A percentile compares a stretch with the other conserved stretches of the same genome.
Evolutionary conservation across 306 rosid species (phyloP).

Genomic region (Calophaca sinica): DNA sequence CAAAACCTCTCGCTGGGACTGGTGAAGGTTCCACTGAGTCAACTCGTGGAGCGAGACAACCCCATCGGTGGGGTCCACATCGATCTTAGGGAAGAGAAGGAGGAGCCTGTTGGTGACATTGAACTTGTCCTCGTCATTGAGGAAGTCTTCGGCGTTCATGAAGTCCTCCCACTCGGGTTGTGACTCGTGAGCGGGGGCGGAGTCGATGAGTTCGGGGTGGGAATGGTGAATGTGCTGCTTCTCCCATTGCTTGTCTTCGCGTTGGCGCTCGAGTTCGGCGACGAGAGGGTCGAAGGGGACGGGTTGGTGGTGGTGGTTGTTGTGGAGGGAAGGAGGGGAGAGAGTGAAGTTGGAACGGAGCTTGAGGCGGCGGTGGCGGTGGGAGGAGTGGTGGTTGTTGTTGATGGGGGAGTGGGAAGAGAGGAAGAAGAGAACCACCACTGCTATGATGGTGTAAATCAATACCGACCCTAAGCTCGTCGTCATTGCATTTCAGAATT

Average conservation of each 20-base stretch:
- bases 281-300: slow-evolving; percentile 86
- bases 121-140: slow-evolving; percentile 87
- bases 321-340: slow-evolving; percentile 23
- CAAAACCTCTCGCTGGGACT: slow-evolving; percentile 70
- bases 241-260: slow-evolving; percentile 92
- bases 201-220: slow-evolving; percentile 56
- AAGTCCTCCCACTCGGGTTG: slow-evolving; percentile 95
- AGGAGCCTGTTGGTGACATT: slow-evolving; percentile 71
- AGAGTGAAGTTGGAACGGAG: slow-evolving; percentile 85
- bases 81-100: slow-evolving; percentile 81
- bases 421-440: slow-evolving; percentile 64
- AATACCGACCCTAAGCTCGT: slow-evolving; percentile 71
- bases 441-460: slow-evolving; percentile 60
- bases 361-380: slow-evolving; percentile 87
- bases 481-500: slow-evolving; percentile 65
- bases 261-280: slow-evolving; percentile 89
- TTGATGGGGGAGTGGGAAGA: slow-evolving; percentile 43
- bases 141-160: slow-evolving; percentile 85
- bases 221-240: slow-evolving; percentile 65
- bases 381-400: slow-evolving; percentile 41
- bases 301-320: slow-evolving; percentile 44
- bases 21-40: slow-evolving; percentile 83
- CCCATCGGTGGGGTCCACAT: slow-evolving; percentile 70
- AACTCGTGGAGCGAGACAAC: slow-evolving; percentile 69
- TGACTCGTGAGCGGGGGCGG: slow-evolving; percentile 78